Evolutionary conservation across 208 protist species (phyloP).

Genomic region (Wallacemonas sp.): DNA sequence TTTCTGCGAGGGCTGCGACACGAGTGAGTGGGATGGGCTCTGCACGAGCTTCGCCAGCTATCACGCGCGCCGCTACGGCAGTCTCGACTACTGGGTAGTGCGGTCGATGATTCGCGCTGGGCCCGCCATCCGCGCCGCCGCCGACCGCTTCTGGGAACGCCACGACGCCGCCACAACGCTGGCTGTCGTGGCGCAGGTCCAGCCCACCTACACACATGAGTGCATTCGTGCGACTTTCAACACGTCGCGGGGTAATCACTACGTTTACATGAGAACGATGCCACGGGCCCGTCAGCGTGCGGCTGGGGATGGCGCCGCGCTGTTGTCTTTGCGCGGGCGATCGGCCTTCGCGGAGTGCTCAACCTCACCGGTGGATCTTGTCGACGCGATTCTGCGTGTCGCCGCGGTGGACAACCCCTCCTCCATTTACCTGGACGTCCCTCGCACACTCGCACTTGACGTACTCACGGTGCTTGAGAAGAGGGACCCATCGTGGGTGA

Average conservation of each 20-base stretch:
- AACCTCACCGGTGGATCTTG: constrained; percentile 31
- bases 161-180: not conserved
- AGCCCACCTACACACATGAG: constrained; percentile 9
- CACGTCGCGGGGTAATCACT: constrained; percentile 36
- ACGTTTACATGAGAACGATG: too few species aligned
- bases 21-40: not conserved
- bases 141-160: constrained; percentile 20
- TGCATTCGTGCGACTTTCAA: constrained; percentile 18
- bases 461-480: constrained; percentile 20
- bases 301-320: not conserved
- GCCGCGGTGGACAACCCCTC: not conserved
- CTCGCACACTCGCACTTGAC: constrained; percentile 18
- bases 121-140: constrained; percentile 19
- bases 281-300: too few species aligned
- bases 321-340: constrained; percentile 18
- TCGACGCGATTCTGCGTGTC: constrained; percentile 17
- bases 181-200: constrained; percentile 34
- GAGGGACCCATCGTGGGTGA: constrained; percentile 13
- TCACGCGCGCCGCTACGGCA: constrained; percentile 25
- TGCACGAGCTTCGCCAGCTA: constrained; percentile 17
- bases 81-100: constrained; percentile 39
- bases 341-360: constrained; percentile 31
- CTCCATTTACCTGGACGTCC: constrained; percentile 35
- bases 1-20: constrained; percentile 39
- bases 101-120: constrained; percentile 44